Evolutionary conservation across 2,329 filamentous ascomycete species (phyloP).

Genomic region (Verticillium isaacii): DNA sequence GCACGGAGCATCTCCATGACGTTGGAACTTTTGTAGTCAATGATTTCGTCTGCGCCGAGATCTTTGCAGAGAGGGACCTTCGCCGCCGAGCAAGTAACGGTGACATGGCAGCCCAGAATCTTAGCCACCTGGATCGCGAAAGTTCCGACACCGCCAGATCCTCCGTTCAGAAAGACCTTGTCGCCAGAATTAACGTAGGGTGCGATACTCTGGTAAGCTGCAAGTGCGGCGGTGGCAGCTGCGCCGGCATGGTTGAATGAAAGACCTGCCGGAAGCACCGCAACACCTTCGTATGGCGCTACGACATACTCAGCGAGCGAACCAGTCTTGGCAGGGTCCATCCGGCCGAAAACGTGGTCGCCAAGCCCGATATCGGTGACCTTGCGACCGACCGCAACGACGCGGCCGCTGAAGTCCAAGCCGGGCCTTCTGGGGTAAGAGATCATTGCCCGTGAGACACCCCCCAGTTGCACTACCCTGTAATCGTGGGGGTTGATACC

Average conservation of each 20-base stretch:
- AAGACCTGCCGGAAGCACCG: slow-evolving; percentile 31
- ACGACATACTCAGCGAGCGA: slow-evolving; percentile 38
- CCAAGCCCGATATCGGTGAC: slow-evolving; percentile 26
- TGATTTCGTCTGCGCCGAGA: slow-evolving; percentile 60
- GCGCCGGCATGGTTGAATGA: slow-evolving; percentile 35
- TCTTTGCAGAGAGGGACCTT: slow-evolving; percentile 54
- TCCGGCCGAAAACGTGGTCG: slow-evolving; percentile 37
- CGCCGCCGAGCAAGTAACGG: slow-evolving; percentile 53
- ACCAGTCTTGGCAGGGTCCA: slow-evolving; percentile 27
- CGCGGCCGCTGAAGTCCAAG: slow-evolving; percentile 48
- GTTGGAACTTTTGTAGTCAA: slow-evolving; percentile 53
- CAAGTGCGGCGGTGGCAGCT: slow-evolving; percentile 37
- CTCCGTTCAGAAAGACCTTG: slow-evolving; percentile 61
- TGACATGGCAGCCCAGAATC: slow-evolving; percentile 54
- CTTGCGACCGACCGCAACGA: slow-evolving; percentile 25
- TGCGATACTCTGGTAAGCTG: slow-evolving; percentile 43
- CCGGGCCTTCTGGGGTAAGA: slow-evolving; percentile 38
- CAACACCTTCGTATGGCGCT: slow-evolving; percentile 24
- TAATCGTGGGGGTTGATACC: slow-evolving; percentile 45
- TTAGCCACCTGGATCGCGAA: slow-evolving; percentile 64
- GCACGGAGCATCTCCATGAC: slow-evolving; percentile 40
- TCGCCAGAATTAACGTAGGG: slow-evolving; percentile 43
- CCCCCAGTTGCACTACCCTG: slow-evolving; percentile 36
- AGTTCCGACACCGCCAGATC: slow-evolving; percentile 57
- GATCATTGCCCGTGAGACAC: slow-evolving; percentile 27